Evolutionary conservation across 768 basidiomycete genomes (phyloP).

Genomic region (Rhodotorula sphaerocarpa): DNA sequence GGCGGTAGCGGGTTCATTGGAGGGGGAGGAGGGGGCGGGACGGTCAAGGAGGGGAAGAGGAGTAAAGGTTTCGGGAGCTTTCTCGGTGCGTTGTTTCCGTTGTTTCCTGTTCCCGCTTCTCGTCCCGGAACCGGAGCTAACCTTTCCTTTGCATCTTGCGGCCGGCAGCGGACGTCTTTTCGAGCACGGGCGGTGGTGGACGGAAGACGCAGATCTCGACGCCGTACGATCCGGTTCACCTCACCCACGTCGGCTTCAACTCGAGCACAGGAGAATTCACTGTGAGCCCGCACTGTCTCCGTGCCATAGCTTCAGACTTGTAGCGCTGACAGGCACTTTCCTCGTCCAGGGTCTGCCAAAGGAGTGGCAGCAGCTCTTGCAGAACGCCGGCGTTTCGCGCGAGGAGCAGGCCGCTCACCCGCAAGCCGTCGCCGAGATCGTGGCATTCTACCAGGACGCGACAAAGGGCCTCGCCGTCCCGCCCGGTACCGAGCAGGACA

Average conservation of each 20-base stretch:
- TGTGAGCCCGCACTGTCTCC: slow-evolving; percentile 41
- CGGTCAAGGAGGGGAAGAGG: slow-evolving; percentile 21
- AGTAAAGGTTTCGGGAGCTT: slow-evolving; percentile 32
- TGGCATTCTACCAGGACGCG: slow-evolving; percentile 80
- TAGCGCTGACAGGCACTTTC: not conserved
- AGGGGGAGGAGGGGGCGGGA: not conserved
- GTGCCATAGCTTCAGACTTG: too few species aligned
- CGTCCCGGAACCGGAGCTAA: not conserved
- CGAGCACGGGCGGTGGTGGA: slow-evolving; percentile 13
- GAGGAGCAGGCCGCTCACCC: slow-evolving; percentile 96
- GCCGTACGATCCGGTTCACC: slow-evolving; percentile 96
- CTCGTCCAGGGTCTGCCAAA: slow-evolving; percentile 65
- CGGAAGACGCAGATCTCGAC: slow-evolving; percentile 72
- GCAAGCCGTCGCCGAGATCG: slow-evolving; percentile 95
- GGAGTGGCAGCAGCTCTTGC: slow-evolving; percentile 93
- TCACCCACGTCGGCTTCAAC: slow-evolving; percentile 99
- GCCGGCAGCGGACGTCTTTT: slow-evolving; percentile 34
- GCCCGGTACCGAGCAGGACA: slow-evolving; percentile 46
- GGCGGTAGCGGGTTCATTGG: not conserved
- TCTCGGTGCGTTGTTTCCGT: slow-evolving; percentile 14
- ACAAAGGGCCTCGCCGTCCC: slow-evolving; percentile 49
- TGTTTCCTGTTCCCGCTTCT: not conserved
- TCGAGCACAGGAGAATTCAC: slow-evolving; percentile 97
- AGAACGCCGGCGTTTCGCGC: slow-evolving; percentile 86
- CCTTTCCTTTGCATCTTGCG: not conserved